Base-by-base conservation (phyloP, 768 basidiomycete species). In the Tephrocybe sp. region DNA sequence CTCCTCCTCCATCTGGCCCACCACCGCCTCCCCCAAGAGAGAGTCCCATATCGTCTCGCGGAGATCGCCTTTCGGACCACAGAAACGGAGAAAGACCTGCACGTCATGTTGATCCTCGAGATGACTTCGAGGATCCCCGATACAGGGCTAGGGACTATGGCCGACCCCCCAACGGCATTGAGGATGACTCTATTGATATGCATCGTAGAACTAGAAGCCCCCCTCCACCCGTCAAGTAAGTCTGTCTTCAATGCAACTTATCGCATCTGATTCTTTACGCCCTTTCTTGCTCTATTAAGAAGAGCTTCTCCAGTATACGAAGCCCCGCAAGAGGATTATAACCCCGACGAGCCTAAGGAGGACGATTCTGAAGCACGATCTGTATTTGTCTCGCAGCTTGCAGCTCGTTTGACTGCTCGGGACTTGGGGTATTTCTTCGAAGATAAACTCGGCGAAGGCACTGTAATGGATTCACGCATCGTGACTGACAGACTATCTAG, bases 381-480 rank as follows among this genome's bases (percentile, higher is more conserved):
- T 61, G 92, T 98, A 59, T 98, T 98, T 72, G 93, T 97, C 65
- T 96, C 95, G 61, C 97, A 98, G 73, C 86, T 99, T 66, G 92
- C 97, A 61, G 93, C 94, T 54, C 87, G 93, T 64, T 83, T 98
- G 66, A 98, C 95, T 51, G 93, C 95, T 60, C 85, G 93, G 66
- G 97, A 99, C 75, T 76, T 99, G 71, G 95, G 95, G 57, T 91
- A 94, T 72, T 99, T 99, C 77, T 98, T 99, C 64, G 96, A 98
- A 76, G 90, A 96, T 65, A 92, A 95, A 66, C 78, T 98, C 37
- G 96, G 95, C 18, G 90, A 93, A 72, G 87, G 87, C 30, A 84
- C 89, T 16, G 97, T 99, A 6, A 86, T 95, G 77, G 97, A 99
- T 62, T 90, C 96, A 22, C 78, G 94, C 51, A 94, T 99, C 62